Percentiles rank a stretch among this genome's conserved stretches.
These are phyloP conservation scores for Croton setiger DNA, from an alignment of 441 rosid genomes.

Conservation along the genomic window DNA sequence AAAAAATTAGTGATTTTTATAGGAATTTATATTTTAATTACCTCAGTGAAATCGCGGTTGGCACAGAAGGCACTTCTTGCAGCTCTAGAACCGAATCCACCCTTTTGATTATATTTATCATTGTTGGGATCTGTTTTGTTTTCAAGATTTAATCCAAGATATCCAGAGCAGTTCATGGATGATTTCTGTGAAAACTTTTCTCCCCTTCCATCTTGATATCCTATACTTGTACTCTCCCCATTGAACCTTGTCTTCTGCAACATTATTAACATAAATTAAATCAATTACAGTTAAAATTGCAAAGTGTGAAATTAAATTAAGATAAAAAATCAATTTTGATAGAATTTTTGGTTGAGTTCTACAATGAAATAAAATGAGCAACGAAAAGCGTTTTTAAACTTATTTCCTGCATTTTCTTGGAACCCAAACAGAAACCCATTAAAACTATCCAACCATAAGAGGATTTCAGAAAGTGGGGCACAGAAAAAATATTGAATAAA, in stretches of 20 bases:
- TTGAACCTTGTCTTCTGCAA: constrained; percentile 36
- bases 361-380: neutral
- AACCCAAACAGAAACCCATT: constrained; percentile 19
- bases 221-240: constrained; percentile 22
- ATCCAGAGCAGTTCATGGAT: constrained; percentile 16
- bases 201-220: constrained; percentile 27
- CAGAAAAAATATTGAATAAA: neutral
- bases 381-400: neutral
- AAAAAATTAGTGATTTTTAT: neutral
- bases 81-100: constrained; percentile 25
- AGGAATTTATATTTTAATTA: constrained; percentile 9
- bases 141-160: constrained; percentile 27
- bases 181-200: constrained; percentile 20
- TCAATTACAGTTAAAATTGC: neutral
- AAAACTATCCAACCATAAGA: neutral
- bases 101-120: constrained; percentile 12
- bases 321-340: too few relatives aligned
- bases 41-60: constrained; percentile 21
- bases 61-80: constrained; percentile 25
- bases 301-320: too few relatives aligned
- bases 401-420: constrained; percentile 24
- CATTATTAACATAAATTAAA: neutral
- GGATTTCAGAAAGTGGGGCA: neutral
- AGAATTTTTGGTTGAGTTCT: too few relatives aligned
- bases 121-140: constrained; percentile 12